Evolutionary conservation across 2,329 filamentous ascomycete species (phyloP), one percentile per base, ranked within the genome.

Genomic region (Cadophora sp.): DNA sequence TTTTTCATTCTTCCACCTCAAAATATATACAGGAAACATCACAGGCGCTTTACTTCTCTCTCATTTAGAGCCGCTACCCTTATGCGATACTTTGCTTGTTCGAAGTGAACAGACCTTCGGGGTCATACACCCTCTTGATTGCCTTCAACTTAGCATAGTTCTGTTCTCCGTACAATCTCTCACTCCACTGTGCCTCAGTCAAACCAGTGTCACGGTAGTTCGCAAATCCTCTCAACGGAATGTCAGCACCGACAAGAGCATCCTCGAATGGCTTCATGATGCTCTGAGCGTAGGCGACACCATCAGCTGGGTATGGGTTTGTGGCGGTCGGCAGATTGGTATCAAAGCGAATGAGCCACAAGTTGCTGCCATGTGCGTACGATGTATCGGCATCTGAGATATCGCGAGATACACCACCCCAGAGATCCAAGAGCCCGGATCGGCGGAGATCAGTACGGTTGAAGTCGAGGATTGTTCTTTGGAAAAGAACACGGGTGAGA

Each of bases 261-360:
- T 67, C 47, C 47, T 68, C 60, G 51, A 70, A 67, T 0, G 66
- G 66, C 22, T 59, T 16, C 64, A 70, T 63, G 39, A 51, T 45
- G 39, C 39, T 64, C 33, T 65, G 65, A n/a, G 66, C 53, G 53
- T 70, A 70, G 4, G 62, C 33, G 4, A 65, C 43, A n/a, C 64
- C 64, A 67, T 66, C 64, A 16, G 45, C 45, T 1, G 67, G 64
- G 36, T 20, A 65, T 11, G 27, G 13, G 4, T 33, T 27, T 13
- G 41, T 50, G 7, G 41, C 22, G 3, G 8, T 24, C 1, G 33
- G 39, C 13, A 45, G 9, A 55, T 67, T 66, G 1, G 59, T 63
- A 27, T 70, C 66, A 61, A 65, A 67, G 47, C 68, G 62, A 14
- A 67, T 65, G 13, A 70, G 48, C 68, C 68, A 70, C 18, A 68